Evolutionary conservation across 352 stramenopile species (phyloP).

Genomic region (Pythium plurisporium): DNA sequence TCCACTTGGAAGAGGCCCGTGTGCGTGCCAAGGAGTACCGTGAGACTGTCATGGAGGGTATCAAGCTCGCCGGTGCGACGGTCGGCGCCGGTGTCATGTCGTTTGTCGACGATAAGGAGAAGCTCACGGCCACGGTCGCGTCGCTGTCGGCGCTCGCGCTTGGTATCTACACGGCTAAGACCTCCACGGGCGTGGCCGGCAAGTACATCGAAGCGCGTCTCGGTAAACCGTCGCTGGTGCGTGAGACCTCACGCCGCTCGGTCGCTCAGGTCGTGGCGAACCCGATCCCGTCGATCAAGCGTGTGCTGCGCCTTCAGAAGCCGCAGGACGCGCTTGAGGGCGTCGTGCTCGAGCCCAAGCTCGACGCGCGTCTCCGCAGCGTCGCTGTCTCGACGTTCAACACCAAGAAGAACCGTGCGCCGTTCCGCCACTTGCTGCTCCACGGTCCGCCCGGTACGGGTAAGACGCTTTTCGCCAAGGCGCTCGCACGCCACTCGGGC

Average conservation of each 20-base stretch:
- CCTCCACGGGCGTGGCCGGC: slow-evolving; percentile 90
- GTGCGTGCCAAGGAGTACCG: slow-evolving; percentile 86
- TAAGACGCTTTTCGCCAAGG: slow-evolving; percentile 99
- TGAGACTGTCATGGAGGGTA: slow-evolving; percentile 90
- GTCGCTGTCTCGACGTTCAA: slow-evolving; percentile 18
- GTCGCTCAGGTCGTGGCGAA: slow-evolving; percentile 82
- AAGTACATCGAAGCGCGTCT: slow-evolving; percentile 92
- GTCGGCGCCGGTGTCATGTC: slow-evolving; percentile 88
- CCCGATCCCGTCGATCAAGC: slow-evolving; percentile 89
- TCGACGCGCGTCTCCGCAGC: slow-evolving; percentile 86
- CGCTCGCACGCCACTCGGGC: slow-evolving; percentile 93
- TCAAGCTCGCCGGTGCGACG: slow-evolving; percentile 93
- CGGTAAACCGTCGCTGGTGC: slow-evolving; percentile 95
- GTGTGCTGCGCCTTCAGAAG: slow-evolving; percentile 84
- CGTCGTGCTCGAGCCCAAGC: slow-evolving; percentile 96
- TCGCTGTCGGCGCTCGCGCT: slow-evolving; percentile 92
- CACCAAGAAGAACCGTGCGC: slow-evolving; percentile 96
- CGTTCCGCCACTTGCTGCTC: slow-evolving; percentile 97
- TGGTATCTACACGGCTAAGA: slow-evolving; percentile 95
- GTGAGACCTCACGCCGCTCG: slow-evolving; percentile 93
- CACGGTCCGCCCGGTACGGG: slow-evolving; percentile 97
- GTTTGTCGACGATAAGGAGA: slow-evolving; percentile 30
- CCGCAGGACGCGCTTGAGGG: slow-evolving; percentile 92
- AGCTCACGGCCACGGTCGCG: slow-evolving; percentile 90
- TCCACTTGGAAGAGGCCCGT: slow-evolving; percentile 95